These are phyloP conservation scores for Globisporangium okanoganense DNA, from an alignment of 352 stramenopile species.

Conservation along the genomic window DNA sequence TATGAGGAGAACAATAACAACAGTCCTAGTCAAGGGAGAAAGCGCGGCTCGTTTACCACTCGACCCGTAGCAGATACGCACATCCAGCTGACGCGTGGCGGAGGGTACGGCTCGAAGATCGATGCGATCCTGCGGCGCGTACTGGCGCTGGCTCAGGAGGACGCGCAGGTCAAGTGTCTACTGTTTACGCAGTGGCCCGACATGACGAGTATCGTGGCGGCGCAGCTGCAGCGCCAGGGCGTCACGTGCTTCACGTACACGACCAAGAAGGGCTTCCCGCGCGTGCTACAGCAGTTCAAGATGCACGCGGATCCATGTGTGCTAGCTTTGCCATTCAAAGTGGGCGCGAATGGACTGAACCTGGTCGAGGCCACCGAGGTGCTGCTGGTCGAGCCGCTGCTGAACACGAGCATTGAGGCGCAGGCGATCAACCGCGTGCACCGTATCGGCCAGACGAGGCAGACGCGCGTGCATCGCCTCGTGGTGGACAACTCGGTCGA, in stretches of 20 bases:
- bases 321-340: constrained; percentile 79
- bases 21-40: neutral
- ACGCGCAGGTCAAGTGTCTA: constrained; percentile 78
- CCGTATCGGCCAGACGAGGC: constrained; percentile 84
- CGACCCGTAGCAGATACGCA: constrained; percentile 12
- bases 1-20: constrained; percentile 12
- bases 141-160: constrained; percentile 33
- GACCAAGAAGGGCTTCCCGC: constrained; percentile 48
- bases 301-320: constrained; percentile 43
- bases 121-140: constrained; percentile 57
- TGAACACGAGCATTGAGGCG: constrained; percentile 82
- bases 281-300: constrained; percentile 53
- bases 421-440: constrained; percentile 90
- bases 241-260: constrained; percentile 74
- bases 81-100: constrained; percentile 15
- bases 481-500: constrained; percentile 88
- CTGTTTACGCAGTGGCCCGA: constrained; percentile 92
- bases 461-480: constrained; percentile 87
- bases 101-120: constrained; percentile 69
- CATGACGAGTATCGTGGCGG: constrained; percentile 57
- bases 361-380: constrained; percentile 90
- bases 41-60: neutral
- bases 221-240: constrained; percentile 30
- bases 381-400: constrained; percentile 88
- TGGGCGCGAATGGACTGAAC: constrained; percentile 91